Evolutionary conservation across 2,329 filamentous ascomycete species (phyloP), one percentile per base, ranked within the genome.

Genomic region (Aspergillus costaricaensis): DNA sequence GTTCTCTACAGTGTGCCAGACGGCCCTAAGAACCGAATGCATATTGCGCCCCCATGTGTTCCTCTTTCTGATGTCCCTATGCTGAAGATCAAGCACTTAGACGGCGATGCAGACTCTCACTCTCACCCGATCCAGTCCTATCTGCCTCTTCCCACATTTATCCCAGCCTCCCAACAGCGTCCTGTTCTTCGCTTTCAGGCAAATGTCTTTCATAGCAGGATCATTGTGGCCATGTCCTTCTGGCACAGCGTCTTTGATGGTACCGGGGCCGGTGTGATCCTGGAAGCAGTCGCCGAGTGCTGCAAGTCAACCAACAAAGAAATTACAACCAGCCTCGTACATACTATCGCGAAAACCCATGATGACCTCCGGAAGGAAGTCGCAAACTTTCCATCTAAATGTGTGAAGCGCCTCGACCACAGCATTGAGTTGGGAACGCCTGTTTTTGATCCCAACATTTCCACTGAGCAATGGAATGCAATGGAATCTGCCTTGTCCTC

Each of bases 141-240:
- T 23, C 55, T 55, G 6, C 50, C 32, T 23, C 17, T 47, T 2
- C 50, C 49, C 23, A 38, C 43, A n/a, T 57, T 56, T 17, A 32
- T 60, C 30, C 62, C 55, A 17, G 50, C 55, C 30, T 55, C 52
- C 23, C 43, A 63, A 36, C 55, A 55, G 36, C 44, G 54, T 17
- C 53, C 61, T 3, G 53, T 65, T 23, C 49, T 65, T 15, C 58
- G 61, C 2, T 55, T 65, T n/a, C 58, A 61, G 44, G 57, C 50
- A 9, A 65, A 65, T 52, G 27, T 61, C 5, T 63, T 61, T 25
- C 43, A 53, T 8, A 41, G 43, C 25, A 57, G 54, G 7, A 49
- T 63, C 23, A 15, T 56, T 3, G n/a, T 61, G 8, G 44, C 48
- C 15, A 57, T 65, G 54, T 56, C 47, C 12, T 63, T 59, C 25